Percentiles rank a stretch among this genome's conserved stretches.
phyloP scores from a whole-genome alignment of 768 basidiomycete genomes.

The Hydnomerulius pinastri region DNA sequence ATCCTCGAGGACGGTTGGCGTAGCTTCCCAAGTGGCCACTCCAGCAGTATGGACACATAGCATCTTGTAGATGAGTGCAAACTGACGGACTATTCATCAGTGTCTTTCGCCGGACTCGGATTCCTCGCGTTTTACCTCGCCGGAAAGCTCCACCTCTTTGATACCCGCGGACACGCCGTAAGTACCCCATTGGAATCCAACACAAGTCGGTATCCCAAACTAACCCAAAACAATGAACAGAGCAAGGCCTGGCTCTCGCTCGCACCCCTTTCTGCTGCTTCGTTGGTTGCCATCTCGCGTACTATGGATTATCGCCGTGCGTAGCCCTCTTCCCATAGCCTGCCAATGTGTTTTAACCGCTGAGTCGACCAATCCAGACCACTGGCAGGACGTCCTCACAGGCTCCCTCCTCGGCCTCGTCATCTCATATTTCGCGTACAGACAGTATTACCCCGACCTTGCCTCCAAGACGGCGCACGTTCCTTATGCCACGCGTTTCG shows the following conservation, averaged over 20 bases:
- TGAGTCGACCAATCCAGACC: conserved; percentile 51
- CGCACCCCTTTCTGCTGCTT: conserved; percentile 71
- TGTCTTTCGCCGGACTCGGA: conserved; percentile 90
- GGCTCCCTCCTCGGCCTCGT: conserved; percentile 75
- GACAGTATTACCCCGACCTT: conserved; percentile 78
- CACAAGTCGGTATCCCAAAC: not conserved
- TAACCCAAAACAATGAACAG: conserved; percentile 30
- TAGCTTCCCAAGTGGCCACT: conserved; percentile 91
- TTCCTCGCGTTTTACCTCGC: conserved; percentile 87
- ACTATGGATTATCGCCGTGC: conserved; percentile 91
- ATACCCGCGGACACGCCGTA: conserved; percentile 72
- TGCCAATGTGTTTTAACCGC: not conserved
- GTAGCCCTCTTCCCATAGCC: conserved; percentile 25
- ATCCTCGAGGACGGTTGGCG: conserved; percentile 81
- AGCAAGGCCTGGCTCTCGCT: conserved; percentile 83
- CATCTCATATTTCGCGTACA: conserved; percentile 74
- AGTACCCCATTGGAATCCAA: conserved; percentile 20
- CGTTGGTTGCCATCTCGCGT: conserved; percentile 76
- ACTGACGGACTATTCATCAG: conserved; percentile 36
- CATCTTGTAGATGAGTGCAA: not conserved
- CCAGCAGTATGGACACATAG: conserved; percentile 60
- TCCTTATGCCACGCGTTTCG: conserved; percentile 71
- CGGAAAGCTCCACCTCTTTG: conserved; percentile 90
- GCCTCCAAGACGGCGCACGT: conserved; percentile 56
- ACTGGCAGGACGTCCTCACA: conserved; percentile 87